phyloP scores from a whole-genome alignment of 345 rosid genomes.

The Gossypium australe region DNA sequence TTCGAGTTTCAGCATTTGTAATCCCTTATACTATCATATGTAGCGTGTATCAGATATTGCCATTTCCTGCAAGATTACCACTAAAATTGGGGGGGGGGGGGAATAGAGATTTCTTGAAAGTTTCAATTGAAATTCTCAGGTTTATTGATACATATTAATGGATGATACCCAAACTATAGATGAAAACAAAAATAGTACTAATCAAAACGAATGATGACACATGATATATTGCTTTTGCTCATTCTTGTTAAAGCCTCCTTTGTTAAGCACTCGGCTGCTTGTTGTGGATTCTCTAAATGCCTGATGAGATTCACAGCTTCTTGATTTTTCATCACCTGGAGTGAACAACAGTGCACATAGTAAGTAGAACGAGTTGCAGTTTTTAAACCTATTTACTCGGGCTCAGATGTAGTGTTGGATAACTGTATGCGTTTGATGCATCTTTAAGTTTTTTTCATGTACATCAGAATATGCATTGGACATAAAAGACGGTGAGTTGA shows the following conservation, averaged over 20 bases:
- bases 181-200: slow-evolving; percentile 7
- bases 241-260: slow-evolving; percentile 57
- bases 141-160: background rate
- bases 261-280: slow-evolving; percentile 64
- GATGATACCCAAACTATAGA: background rate
- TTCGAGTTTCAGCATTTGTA: background rate
- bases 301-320: slow-evolving; percentile 61
- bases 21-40: no score
- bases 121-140: background rate
- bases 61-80: background rate
- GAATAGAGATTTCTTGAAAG: background rate
- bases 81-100: no score
- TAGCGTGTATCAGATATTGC: background rate
- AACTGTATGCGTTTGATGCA: no score
- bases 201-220: slow-evolving; percentile 48
- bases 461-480: no score
- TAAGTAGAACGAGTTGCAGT: background rate
- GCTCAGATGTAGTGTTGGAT: no score
- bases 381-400: no score
- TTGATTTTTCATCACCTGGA: slow-evolving; percentile 69
- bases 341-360: background rate
- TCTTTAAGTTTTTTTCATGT: no score
- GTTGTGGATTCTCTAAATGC: slow-evolving; percentile 58
- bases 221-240: slow-evolving; percentile 57
- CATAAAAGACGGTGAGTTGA: no score